Conservation (phyloP, 1,284 basidiomycete species). For the Salmacisia buchloeana region DNA sequence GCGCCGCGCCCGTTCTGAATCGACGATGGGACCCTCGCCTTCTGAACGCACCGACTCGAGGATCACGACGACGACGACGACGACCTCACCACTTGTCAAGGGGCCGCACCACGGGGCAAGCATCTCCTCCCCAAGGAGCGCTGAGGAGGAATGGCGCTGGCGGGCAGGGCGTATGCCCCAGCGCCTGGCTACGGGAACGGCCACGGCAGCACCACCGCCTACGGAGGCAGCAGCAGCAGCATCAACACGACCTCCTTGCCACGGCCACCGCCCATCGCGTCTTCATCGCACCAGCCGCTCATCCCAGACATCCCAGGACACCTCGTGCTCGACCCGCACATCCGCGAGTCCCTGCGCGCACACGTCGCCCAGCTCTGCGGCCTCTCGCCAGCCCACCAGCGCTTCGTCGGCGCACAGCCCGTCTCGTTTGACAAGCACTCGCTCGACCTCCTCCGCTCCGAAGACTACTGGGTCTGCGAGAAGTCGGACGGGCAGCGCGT, state of each 20-base stretch:
- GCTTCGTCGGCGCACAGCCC: constrained; percentile 43
- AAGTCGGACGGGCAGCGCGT: constrained; percentile 98
- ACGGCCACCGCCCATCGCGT: background rate
- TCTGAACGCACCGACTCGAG: too few species aligned
- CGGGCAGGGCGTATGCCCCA: too few species aligned
- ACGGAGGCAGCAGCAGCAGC: too few species aligned
- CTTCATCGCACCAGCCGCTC: background rate
- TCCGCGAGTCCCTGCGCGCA: constrained; percentile 21
- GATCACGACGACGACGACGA: too few species aligned
- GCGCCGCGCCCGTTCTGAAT: too few species aligned
- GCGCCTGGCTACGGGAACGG: too few species aligned
- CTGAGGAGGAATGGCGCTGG: too few species aligned
- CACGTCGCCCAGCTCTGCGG: constrained; percentile 27
- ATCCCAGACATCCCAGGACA: constrained; percentile 26
- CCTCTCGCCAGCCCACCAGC: constrained; percentile 15
- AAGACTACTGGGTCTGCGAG: constrained; percentile 91
- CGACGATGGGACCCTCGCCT: too few species aligned
- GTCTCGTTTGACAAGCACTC: constrained; percentile 36
- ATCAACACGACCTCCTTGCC: background rate
- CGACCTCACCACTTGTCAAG: too few species aligned
- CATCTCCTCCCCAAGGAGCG: too few species aligned
- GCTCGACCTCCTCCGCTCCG: constrained; percentile 24
- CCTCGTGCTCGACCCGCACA: constrained; percentile 20
- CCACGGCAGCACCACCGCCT: too few species aligned
- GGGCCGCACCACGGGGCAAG: too few species aligned